Conservation (phyloP, 2,329 filamentous ascomycete genomes). For the Sphaerostilbella broomeana region DNA sequence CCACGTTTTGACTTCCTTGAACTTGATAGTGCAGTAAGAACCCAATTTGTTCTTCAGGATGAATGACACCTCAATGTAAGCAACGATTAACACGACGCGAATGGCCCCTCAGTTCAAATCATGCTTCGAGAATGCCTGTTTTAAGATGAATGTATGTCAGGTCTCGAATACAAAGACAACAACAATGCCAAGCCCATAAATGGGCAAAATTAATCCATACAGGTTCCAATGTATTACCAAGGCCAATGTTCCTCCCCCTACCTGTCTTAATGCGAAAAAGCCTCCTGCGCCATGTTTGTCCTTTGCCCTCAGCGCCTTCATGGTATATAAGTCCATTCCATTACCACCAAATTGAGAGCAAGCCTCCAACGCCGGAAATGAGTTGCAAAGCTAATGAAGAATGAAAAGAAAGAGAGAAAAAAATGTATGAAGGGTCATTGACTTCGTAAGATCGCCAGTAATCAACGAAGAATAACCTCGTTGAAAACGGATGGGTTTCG, state of each 20-base stretch:
- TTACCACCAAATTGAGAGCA: constrained; percentile 15
- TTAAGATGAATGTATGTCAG: too few species aligned
- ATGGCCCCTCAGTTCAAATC: too few species aligned
- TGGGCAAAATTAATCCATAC: constrained; percentile 19
- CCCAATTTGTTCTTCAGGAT: too few species aligned
- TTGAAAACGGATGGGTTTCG: too few species aligned
- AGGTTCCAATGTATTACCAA: constrained; percentile 12
- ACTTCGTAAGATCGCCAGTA: constrained; percentile 14
- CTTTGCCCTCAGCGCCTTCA: constrained; percentile 6
- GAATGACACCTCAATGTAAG: too few species aligned
- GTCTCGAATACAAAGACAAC: too few species aligned
- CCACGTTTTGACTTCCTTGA: too few species aligned
- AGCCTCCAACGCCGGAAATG: constrained; percentile 19
- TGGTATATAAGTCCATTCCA: constrained; percentile 14
- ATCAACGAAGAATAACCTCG: constrained; percentile 1
- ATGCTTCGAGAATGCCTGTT: too few species aligned
- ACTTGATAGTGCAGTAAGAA: too few species aligned
- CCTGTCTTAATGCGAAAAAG: background rate
- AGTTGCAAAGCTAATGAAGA: constrained; percentile 10
- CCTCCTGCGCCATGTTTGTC: background rate
- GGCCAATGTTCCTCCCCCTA: constrained; percentile 1
- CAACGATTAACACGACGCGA: too few species aligned
- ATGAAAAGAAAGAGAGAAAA: background rate
- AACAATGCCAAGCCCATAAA: constrained; percentile 9
- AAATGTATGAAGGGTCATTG: constrained; percentile 15